Evolutionary conservation across 257 asterid species (phyloP).

Genomic region (Capsicum pubescens): DNA sequence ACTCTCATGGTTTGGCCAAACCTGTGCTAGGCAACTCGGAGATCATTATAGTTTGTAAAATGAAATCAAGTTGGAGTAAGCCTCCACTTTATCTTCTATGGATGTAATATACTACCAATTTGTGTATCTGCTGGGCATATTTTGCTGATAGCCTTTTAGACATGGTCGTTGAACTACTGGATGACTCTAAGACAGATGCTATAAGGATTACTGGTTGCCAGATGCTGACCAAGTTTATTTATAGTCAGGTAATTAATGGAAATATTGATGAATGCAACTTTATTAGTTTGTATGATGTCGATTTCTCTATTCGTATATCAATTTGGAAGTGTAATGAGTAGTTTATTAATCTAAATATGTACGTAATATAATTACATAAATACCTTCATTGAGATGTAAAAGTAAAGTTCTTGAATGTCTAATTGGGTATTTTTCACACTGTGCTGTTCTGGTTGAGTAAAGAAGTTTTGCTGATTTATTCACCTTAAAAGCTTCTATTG

Average conservation of each 20-base stretch:
- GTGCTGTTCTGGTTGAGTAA: background rate
- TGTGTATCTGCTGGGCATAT: conserved; percentile 71
- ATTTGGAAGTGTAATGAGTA: background rate
- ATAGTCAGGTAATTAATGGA: conserved; percentile 71
- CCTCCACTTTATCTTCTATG: background rate
- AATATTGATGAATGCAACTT: conserved; percentile 13
- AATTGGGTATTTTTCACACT: background rate
- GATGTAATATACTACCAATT: conserved; percentile 28
- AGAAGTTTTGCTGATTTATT: background rate
- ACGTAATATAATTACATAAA: background rate
- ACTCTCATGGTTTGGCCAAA: background rate
- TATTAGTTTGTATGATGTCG: background rate
- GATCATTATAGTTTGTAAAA: background rate
- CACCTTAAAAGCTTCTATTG: conserved; percentile 6
- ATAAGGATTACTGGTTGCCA: conserved; percentile 78
- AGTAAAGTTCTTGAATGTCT: background rate
- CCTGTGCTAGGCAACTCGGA: background rate
- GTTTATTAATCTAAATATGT: background rate
- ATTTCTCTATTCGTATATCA: background rate
- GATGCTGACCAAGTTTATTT: conserved; percentile 70
- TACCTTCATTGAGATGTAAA: conserved; percentile 3
- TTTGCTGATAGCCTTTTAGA: conserved; percentile 76
- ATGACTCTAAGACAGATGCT: conserved; percentile 66
- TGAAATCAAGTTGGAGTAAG: background rate
- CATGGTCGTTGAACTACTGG: conserved; percentile 72